These are phyloP conservation scores for Leccinum sublutescens DNA, from an alignment of 768 basidiomycete genomes.

Conservation along the genomic window DNA sequence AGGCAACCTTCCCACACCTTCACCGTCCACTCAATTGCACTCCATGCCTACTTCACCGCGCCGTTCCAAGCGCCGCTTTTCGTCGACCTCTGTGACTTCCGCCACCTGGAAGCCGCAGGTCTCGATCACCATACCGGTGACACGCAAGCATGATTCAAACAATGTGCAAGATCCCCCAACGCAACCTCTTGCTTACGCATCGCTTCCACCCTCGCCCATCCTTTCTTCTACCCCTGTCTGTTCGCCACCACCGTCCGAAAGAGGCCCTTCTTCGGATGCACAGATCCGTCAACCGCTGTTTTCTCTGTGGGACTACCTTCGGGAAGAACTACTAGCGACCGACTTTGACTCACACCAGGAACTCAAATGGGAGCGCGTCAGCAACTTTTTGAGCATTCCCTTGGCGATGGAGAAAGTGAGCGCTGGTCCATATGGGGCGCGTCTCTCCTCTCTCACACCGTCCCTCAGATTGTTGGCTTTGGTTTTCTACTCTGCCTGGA, in stretches of 20 bases:
- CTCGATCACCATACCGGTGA: constrained; percentile 9
- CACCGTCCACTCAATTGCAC: too few species aligned
- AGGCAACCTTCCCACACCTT: constrained; percentile 19
- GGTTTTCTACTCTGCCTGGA: constrained; percentile 94
- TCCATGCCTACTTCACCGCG: constrained; percentile 23
- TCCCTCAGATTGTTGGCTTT: constrained; percentile 77
- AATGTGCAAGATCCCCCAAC: constrained; percentile 5
- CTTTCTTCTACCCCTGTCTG: constrained; percentile 41
- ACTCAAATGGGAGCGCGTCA: constrained; percentile 92
- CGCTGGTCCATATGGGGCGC: not conserved
- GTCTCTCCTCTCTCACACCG: constrained; percentile 4
- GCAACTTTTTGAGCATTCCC: constrained; percentile 93
- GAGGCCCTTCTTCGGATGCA: constrained; percentile 14
- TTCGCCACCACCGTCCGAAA: constrained; percentile 25
- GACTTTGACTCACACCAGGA: constrained; percentile 95
- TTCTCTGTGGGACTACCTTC: constrained; percentile 89
- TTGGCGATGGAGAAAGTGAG: constrained; percentile 91
- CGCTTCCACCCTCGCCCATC: constrained; percentile 73
- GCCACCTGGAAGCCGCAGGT: constrained; percentile 23
- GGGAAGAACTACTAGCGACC: constrained; percentile 86
- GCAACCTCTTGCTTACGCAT: constrained; percentile 60
- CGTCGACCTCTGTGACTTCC: constrained; percentile 26
- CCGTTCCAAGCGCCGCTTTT: constrained; percentile 34
- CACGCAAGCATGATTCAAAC: constrained; percentile 15
- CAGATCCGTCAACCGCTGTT: constrained; percentile 49